Percentiles rank a stretch among this genome's conserved stretches.
Evolutionary conservation across 2,329 filamentous ascomycete species (phyloP).

Genomic region (Diaporthe helianthi): DNA sequence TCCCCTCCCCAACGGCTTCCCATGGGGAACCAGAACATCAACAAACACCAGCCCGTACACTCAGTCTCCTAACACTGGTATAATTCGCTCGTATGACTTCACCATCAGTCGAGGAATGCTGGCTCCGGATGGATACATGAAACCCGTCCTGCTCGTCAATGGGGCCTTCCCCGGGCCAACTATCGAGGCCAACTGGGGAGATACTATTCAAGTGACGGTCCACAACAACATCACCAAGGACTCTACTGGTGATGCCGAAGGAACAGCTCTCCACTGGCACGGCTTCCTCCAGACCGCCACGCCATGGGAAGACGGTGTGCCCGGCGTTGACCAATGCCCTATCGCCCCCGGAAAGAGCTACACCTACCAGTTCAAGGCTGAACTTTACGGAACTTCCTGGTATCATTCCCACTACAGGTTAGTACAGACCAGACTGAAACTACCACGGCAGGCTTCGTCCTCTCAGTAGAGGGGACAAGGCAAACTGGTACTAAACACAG

Average conservation of each 20-base stretch:
- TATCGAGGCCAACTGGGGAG: slow-evolving; percentile 70
- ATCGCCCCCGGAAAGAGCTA: slow-evolving; percentile 66
- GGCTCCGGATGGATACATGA: slow-evolving; percentile 63
- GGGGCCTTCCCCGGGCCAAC: slow-evolving; percentile 71
- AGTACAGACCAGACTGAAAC: background rate
- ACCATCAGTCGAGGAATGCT: slow-evolving; percentile 57
- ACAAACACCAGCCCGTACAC: slow-evolving; percentile 57
- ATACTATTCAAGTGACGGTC: slow-evolving; percentile 69
- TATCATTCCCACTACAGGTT: slow-evolving; percentile 64
- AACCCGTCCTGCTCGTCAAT: slow-evolving; percentile 65
- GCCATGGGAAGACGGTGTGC: slow-evolving; percentile 61
- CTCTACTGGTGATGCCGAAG: slow-evolving; percentile 58
- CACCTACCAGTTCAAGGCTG: slow-evolving; percentile 61
- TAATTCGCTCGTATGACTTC: slow-evolving; percentile 63
- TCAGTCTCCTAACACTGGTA: slow-evolving; percentile 57
- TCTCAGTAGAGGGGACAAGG: background rate
- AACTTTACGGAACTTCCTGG: slow-evolving; percentile 63
- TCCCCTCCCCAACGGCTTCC: slow-evolving; percentile 55
- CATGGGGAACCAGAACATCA: slow-evolving; percentile 57
- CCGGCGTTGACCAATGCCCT: slow-evolving; percentile 67
- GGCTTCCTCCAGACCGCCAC: slow-evolving; percentile 57
- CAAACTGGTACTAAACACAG: too few species aligned
- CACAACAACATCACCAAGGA: slow-evolving; percentile 76
- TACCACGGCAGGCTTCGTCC: background rate
- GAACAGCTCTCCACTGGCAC: slow-evolving; percentile 61